These are phyloP conservation scores for Pilaira anomala DNA, from an alignment of 192 early-diverging fungal genomes.

Conservation along the genomic window DNA sequence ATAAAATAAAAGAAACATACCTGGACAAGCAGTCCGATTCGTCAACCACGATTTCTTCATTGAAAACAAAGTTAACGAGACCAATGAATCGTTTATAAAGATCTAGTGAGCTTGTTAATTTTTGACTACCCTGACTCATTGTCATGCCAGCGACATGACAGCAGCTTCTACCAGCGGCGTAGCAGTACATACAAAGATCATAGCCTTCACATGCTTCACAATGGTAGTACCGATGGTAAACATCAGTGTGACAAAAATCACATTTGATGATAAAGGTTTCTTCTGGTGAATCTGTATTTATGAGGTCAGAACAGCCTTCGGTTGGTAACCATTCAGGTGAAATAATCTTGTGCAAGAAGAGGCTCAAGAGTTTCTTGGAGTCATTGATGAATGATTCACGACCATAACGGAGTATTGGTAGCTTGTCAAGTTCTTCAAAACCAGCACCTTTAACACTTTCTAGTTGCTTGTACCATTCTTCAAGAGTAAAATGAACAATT, in stretches of 20 bases:
- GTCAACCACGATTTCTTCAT: background rate
- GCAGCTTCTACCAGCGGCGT: constrained; percentile 21
- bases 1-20: background rate
- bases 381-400: background rate
- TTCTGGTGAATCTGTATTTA: background rate
- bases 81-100: constrained; percentile 13
- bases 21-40: background rate
- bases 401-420: background rate
- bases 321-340: background rate
- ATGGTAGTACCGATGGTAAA: constrained; percentile 23
- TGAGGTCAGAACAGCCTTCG: too few relatives aligned
- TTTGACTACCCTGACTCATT: constrained; percentile 6
- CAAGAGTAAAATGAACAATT: constrained; percentile 12
- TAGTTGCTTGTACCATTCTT: background rate
- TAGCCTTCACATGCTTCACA: constrained; percentile 16
- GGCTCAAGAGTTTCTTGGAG: background rate
- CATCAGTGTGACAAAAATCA: constrained; percentile 30
- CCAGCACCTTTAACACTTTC: too few relatives aligned
- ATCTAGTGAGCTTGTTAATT: background rate
- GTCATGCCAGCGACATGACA: constrained; percentile 2
- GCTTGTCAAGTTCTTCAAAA: background rate
- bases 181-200: constrained; percentile 30
- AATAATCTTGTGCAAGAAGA: constrained; percentile 10
- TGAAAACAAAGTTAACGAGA: background rate
- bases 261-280: background rate